A percentile compares a stretch with the other conserved stretches of the same genome.
Evolutionary conservation across 208 protist genomes (phyloP).

Genomic region (Leptomonas pyrrhocoris): DNA sequence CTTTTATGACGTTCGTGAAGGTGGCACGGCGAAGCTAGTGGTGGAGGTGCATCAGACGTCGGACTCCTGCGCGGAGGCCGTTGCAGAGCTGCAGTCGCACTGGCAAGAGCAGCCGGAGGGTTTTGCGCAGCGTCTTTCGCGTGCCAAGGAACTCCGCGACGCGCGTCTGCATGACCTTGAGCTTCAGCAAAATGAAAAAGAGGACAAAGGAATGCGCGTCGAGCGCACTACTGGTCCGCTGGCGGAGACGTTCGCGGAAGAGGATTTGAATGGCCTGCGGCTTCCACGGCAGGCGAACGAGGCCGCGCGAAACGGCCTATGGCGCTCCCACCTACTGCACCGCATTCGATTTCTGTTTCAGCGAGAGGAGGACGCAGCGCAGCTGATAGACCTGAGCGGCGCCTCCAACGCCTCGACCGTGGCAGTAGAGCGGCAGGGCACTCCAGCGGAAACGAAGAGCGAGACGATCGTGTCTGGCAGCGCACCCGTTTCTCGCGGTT

Average conservation of each 20-base stretch:
- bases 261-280: conserved; percentile 24
- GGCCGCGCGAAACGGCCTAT: conserved; percentile 10
- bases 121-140: conserved; percentile 14
- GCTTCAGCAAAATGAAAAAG: conserved; percentile 19
- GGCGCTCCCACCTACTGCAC: conserved; percentile 23
- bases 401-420: neutral
- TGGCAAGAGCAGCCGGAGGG: conserved; percentile 33
- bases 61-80: conserved; percentile 23
- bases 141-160: conserved; percentile 14
- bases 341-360: conserved; percentile 37
- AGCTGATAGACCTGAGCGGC: neutral
- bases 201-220: conserved; percentile 24
- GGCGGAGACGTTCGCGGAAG: neutral
- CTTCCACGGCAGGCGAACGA: conserved; percentile 13
- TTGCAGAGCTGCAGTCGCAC: conserved; percentile 32
- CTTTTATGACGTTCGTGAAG: conserved; percentile 9
- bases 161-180: conserved; percentile 17
- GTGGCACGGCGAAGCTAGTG: conserved; percentile 10
- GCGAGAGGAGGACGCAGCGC: conserved; percentile 22
- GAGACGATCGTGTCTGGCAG: neutral
- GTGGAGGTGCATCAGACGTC: conserved; percentile 32
- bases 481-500: conserved; percentile 4
- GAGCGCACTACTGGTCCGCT: too few relatives aligned
- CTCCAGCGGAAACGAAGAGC: neutral
- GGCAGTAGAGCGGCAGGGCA: neutral